phyloP scores from a whole-genome alignment of 139 green algal genomes.

The Volvox africanus region DNA sequence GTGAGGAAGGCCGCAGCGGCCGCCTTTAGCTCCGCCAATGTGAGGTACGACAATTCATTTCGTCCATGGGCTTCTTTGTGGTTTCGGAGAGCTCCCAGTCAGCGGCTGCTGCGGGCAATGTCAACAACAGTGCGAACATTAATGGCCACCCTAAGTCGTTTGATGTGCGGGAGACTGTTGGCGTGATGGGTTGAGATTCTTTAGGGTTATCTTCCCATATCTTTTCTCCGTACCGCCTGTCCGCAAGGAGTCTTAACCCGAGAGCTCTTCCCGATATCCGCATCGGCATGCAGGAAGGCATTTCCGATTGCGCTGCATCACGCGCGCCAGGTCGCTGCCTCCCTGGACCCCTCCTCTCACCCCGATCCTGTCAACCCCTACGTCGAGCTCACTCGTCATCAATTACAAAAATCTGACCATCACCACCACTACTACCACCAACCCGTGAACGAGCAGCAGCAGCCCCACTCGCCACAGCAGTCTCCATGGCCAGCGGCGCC shows the following conservation, averaged over 20 bases:
- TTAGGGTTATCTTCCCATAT: no score
- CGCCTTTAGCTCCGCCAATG: slow-evolving; percentile 65
- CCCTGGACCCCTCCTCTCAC: slow-evolving; percentile 10
- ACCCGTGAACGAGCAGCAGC: not conserved
- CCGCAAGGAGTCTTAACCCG: no score
- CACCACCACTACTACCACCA: not conserved
- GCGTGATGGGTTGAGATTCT: no score
- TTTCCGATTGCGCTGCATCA: slow-evolving; percentile 50
- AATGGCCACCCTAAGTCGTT: no score
- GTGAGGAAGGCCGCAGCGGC: slow-evolving; percentile 65
- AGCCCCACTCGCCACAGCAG: not conserved
- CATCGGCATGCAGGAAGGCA: slow-evolving; percentile 27
- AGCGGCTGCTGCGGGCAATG: no score
- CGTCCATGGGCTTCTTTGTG: no score
- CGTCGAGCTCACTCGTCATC: not conserved
- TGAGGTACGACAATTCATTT: slow-evolving; percentile 49
- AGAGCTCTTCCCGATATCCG: no score
- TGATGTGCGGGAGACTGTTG: no score
- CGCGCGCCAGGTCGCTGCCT: slow-evolving; percentile 18
- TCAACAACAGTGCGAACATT: no score
- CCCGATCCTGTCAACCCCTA: slow-evolving; percentile 8
- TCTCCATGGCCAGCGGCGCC: not conserved
- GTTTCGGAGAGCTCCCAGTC: no score
- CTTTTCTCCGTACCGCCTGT: no score
- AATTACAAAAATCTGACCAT: not conserved